Base-by-base conservation (phyloP, 169 alveolate genomes). In the Plasmodium sp. region DNA sequence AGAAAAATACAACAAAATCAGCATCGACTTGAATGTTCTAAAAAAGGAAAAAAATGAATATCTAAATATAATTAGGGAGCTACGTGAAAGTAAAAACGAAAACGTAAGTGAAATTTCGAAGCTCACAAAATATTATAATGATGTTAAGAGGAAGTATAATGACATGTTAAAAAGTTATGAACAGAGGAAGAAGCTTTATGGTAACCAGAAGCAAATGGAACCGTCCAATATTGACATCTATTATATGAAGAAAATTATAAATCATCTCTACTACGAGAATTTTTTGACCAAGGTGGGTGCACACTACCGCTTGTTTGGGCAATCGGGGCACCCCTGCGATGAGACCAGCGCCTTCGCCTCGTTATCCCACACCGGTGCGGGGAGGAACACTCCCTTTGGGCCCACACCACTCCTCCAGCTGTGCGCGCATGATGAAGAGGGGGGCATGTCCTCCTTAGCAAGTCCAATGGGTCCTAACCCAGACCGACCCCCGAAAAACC, bases 31-130 rank as follows among this genome's bases (percentile, higher is more conserved):
- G 36, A 58, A 74, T 31, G 81, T 71, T 3, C 67, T 75, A 34
- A 86, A 86, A 31, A 86, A 86, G 45, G 93, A 86, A 58, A 86
- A 86, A 86, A 79, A 75, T 18, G 93, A 86, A 45, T 86, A 86
- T 33, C 18, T 86, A 56, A 54, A 33, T 54, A 22, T 86, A 33
- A 86, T 86, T 27, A 86, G 27, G 10, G 81, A 77, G 33, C 67
- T 86, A 77, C n/a, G 93, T 9, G 81, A 86, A 86, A 51, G 22
- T 14, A 75, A 86, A 77, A 86, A 79, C 77, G 85, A 86, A 54
- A 79, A 39, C 43, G 10, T 51, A 75, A 86, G 56, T 86, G 86
- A 86, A 77, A 77, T 86, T 27, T 34, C 85, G 3, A 62, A 86
- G 33, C 67, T 86, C 81, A 75, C 86, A 34, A 86, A 86, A 75